Evolutionary conservation across 2,329 filamentous ascomycete species (phyloP).

Genomic region (Colletotrichum siamense): DNA sequence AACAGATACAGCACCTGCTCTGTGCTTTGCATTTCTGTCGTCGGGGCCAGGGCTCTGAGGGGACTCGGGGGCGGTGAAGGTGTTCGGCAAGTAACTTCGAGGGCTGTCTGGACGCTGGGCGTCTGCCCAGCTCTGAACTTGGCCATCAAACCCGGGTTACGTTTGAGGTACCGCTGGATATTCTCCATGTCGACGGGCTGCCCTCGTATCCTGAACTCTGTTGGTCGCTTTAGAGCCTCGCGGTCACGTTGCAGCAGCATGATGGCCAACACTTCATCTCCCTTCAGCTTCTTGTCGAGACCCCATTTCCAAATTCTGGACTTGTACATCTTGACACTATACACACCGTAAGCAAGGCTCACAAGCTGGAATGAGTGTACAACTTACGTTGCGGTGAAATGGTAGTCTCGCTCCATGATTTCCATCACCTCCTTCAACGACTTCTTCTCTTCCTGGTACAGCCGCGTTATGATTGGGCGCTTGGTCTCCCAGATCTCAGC

Average conservation of each 20-base stretch:
- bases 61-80: conserved; percentile 30
- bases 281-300: conserved; percentile 47
- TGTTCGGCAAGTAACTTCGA: conserved; percentile 37
- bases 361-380: background rate
- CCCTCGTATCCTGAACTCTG: conserved; percentile 42
- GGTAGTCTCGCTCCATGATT: conserved; percentile 40
- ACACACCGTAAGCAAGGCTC: background rate
- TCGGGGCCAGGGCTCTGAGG: conserved; percentile 24
- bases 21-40: conserved; percentile 26
- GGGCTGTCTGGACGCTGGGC: conserved; percentile 33
- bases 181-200: conserved; percentile 43
- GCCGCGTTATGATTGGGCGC: conserved; percentile 38
- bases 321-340: conserved; percentile 48
- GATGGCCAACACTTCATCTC: conserved; percentile 44
- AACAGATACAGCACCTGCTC: conserved; percentile 34
- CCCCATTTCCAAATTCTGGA: conserved; percentile 47
- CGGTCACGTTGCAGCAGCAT: conserved; percentile 41
- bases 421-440: conserved; percentile 46
- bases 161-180: conserved; percentile 44
- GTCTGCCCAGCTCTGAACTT: conserved; percentile 34
- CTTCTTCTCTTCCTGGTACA: conserved; percentile 46
- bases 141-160: conserved; percentile 39
- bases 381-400: conserved; percentile 44
- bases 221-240: conserved; percentile 36
- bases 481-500: conserved; percentile 38